phyloP scores from a whole-genome alignment of 306 rosid species.

The Amphicarpaea edgeworthii region DNA sequence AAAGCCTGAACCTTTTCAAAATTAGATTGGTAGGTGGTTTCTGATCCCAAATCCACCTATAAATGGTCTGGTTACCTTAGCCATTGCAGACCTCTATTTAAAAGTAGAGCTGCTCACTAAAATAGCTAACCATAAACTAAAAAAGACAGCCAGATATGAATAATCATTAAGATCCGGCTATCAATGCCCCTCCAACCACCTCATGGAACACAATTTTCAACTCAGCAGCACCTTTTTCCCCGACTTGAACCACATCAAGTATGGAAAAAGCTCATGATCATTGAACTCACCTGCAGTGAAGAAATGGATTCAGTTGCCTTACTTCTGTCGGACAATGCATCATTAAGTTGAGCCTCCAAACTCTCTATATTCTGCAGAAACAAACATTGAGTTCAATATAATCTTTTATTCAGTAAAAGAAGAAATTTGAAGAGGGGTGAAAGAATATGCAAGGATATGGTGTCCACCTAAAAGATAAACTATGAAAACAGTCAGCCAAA shows the following conservation, averaged over 20 bases:
- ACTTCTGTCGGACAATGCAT: constrained; percentile 83
- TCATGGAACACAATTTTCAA: constrained; percentile 22
- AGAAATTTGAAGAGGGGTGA: constrained; percentile 18
- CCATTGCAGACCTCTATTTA: constrained; percentile 22
- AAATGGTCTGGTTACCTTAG: constrained; percentile 12
- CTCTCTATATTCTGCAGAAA: constrained; percentile 81
- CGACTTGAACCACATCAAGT: neutral
- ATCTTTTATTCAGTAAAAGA: constrained; percentile 25
- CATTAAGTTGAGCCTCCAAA: constrained; percentile 94
- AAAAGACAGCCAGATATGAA: constrained; percentile 20
- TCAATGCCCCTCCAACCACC: constrained; percentile 7
- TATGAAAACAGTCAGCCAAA: constrained; percentile 31
- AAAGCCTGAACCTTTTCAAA: constrained; percentile 26
- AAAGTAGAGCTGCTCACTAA: constrained; percentile 28
- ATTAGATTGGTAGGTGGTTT: constrained; percentile 31
- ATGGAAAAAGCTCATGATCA: constrained; percentile 34
- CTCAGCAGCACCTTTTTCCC: neutral
- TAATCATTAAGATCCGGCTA: constrained; percentile 19
- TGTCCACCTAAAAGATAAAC: constrained; percentile 24
- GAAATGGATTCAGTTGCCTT: constrained; percentile 91
- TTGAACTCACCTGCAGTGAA: constrained; percentile 80
- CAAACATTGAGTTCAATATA: constrained; percentile 35
- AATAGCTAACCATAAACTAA: constrained; percentile 27
- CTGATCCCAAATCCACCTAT: constrained; percentile 1
- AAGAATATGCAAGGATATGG: neutral